A percentile compares a stretch with the other conserved stretches of the same genome.
These are phyloP conservation scores for Metschnikowia vanudenii DNA, from an alignment of 805 yeast species.

Conservation along the genomic window DNA sequence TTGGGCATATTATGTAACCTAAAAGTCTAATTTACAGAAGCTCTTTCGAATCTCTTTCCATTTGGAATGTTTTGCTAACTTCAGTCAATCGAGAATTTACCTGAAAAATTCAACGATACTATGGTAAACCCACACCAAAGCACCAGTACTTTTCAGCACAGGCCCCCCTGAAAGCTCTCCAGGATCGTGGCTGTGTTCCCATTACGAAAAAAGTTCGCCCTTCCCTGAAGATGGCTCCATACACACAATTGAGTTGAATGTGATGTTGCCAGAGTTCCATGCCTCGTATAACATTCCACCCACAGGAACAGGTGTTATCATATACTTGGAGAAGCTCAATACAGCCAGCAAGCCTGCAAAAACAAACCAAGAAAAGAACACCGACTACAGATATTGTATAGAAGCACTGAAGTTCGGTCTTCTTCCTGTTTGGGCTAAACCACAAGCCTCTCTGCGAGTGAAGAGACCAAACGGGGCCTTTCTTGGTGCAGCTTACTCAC, in stretches of 20 bases:
- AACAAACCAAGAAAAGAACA: neutral
- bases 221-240: slow-evolving; percentile 3
- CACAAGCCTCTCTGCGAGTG: slow-evolving; percentile 35
- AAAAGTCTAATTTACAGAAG: too few relatives aligned
- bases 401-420: slow-evolving; percentile 79
- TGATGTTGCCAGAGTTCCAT: slow-evolving; percentile 16
- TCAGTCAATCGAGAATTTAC: slow-evolving; percentile 17
- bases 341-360: neutral
- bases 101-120: slow-evolving; percentile 11
- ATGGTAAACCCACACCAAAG: slow-evolving; percentile 6
- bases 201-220: slow-evolving; percentile 8
- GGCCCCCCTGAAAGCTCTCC: neutral
- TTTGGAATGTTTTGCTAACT: slow-evolving; percentile 1
- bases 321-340: slow-evolving; percentile 19
- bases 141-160: neutral
- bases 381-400: slow-evolving; percentile 21
- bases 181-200: neutral
- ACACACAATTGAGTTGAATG: slow-evolving; percentile 8
- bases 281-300: slow-evolving; percentile 64
- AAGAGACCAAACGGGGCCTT: slow-evolving; percentile 12
- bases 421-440: slow-evolving; percentile 64
- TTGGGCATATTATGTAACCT: slow-evolving; percentile 17
- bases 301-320: slow-evolving; percentile 48
- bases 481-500: slow-evolving; percentile 24
- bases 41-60: neutral